Evolutionary conservation across 306 rosid species (phyloP).

Genomic region (Pyrus betulifolia): DNA sequence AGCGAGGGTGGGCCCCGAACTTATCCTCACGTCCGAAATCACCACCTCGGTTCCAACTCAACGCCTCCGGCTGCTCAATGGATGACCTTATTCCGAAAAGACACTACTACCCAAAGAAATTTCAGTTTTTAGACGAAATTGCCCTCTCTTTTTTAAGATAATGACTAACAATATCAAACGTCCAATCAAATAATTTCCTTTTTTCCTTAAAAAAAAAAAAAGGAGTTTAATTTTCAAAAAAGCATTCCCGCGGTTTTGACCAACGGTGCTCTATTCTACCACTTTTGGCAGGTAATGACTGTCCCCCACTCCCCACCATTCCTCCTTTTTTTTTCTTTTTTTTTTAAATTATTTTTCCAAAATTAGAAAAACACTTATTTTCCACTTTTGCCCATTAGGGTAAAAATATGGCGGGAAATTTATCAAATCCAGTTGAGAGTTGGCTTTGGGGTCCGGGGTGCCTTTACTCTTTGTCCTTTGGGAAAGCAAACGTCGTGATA

Average conservation of each 20-base stretch:
- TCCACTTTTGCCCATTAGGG: background rate
- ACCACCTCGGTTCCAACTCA: background rate
- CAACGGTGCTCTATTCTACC: background rate
- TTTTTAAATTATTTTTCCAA: background rate
- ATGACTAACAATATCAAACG: background rate
- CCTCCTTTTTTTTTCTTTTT: background rate
- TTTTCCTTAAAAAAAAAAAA: too few species aligned
- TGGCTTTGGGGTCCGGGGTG: background rate
- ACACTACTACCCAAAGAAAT: background rate
- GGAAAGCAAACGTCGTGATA: background rate
- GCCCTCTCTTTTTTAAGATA: background rate
- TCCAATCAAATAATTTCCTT: background rate
- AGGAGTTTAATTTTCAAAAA: background rate
- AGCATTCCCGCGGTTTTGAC: conserved; percentile 6
- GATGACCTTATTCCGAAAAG: background rate
- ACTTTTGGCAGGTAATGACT: conserved; percentile 12
- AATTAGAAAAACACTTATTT: background rate
- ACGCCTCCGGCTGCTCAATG: background rate
- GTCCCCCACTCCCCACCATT: background rate
- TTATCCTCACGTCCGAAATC: background rate
- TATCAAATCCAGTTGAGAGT: conserved; percentile 20
- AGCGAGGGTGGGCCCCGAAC: background rate
- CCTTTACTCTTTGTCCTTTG: background rate
- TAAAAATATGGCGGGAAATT: conserved; percentile 10
- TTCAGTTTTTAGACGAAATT: background rate